phyloP scores from a whole-genome alignment of 2,329 filamentous ascomycete species.

The Xylaria multiplex region DNA sequence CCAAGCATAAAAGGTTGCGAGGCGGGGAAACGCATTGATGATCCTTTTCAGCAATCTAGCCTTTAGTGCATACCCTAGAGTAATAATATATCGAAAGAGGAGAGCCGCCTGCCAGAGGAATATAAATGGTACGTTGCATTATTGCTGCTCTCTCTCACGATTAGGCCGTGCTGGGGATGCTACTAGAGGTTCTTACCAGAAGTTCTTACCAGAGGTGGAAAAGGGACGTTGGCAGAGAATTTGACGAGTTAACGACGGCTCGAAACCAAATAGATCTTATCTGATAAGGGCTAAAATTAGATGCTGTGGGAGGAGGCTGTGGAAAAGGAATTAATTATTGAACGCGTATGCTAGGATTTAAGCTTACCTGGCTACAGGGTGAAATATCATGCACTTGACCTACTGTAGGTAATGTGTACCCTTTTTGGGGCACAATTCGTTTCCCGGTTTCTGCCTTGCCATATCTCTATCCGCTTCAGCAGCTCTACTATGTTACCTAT shows the following conservation, averaged over 20 bases:
- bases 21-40: slow-evolving; percentile 4
- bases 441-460: background rate
- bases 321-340: slow-evolving; percentile 6
- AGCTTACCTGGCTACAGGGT: background rate
- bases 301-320: slow-evolving; percentile 7
- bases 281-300: slow-evolving; percentile 17
- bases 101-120: background rate
- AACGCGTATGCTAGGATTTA: background rate
- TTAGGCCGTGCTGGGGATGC: background rate
- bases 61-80: background rate
- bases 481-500: background rate
- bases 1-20: slow-evolving; percentile 10
- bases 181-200: background rate
- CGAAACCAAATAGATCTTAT: background rate
- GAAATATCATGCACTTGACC: background rate
- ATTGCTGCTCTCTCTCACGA: background rate
- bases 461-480: background rate
- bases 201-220: too few species aligned
- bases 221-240: background rate
- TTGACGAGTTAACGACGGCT: background rate
- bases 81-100: background rate
- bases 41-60: slow-evolving; percentile 5
- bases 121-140: slow-evolving; percentile 25
- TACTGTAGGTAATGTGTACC: too few species aligned
- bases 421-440: too few species aligned